Percentiles rank a stretch among this genome's conserved stretches.
These are phyloP conservation scores for Daldinia loculata DNA, from an alignment of 495 filamentous ascomycete genomes.

Conservation along the genomic window DNA sequence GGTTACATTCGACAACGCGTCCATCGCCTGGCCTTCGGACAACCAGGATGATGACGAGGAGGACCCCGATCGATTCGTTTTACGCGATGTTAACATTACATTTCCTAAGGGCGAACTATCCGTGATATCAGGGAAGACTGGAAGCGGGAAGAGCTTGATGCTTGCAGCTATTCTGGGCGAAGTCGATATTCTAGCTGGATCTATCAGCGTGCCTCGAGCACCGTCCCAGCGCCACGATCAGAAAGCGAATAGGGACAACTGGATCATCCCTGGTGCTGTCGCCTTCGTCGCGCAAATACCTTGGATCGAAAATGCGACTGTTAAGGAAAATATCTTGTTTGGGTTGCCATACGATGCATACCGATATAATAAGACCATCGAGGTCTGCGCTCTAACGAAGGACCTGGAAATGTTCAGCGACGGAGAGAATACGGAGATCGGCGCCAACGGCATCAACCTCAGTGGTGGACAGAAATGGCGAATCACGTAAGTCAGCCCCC, in stretches of 20 bases:
- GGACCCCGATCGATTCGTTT: slow-evolving; percentile 66
- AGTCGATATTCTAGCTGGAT: slow-evolving; percentile 63
- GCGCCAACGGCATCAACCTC: slow-evolving; percentile 82
- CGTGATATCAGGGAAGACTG: slow-evolving; percentile 74
- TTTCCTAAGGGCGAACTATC: slow-evolving; percentile 75
- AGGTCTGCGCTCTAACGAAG: slow-evolving; percentile 75
- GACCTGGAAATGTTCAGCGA: slow-evolving; percentile 78
- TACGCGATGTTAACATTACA: slow-evolving; percentile 68
- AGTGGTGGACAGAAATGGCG: slow-evolving; percentile 88
- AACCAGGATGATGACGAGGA: slow-evolving; percentile 40
- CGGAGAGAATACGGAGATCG: slow-evolving; percentile 81
- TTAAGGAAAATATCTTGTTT: slow-evolving; percentile 78
- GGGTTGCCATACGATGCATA: slow-evolving; percentile 71
- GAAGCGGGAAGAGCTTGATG: slow-evolving; percentile 73
- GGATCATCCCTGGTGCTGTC: slow-evolving; percentile 73
- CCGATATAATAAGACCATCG: slow-evolving; percentile 71
- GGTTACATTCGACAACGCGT: slow-evolving; percentile 73
- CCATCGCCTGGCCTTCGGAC: slow-evolving; percentile 78
- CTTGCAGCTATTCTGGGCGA: slow-evolving; percentile 73
- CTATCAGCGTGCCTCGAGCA: slow-evolving; percentile 59
- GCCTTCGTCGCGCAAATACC: slow-evolving; percentile 85
- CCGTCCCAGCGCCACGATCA: slow-evolving; percentile 60
- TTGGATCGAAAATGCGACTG: slow-evolving; percentile 85
- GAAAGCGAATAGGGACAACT: slow-evolving; percentile 70
- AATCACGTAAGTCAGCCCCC: slow-evolving; percentile 59